Conservation (phyloP, 2,329 filamentous ascomycete genomes). For the Amauroascus verrucosus region DNA sequence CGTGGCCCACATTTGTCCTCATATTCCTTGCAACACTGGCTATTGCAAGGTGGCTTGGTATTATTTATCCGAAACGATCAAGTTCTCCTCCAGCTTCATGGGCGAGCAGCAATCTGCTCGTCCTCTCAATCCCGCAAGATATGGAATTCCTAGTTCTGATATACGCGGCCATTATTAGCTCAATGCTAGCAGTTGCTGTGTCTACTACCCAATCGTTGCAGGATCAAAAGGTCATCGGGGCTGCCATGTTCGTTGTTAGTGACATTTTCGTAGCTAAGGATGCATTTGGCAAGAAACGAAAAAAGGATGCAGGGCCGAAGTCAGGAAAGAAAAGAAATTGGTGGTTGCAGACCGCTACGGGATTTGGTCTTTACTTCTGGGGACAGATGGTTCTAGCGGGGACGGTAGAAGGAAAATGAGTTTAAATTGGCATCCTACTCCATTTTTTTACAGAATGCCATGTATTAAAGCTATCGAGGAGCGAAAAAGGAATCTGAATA, state of each 20-base stretch:
- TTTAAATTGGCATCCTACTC: neutral
- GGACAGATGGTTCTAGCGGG: conserved; percentile 24
- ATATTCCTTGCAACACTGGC: conserved; percentile 18
- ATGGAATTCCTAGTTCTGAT: conserved; percentile 22
- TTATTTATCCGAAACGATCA: conserved; percentile 20
- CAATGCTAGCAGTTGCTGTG: conserved; percentile 23
- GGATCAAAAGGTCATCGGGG: conserved; percentile 22
- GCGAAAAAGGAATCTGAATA: neutral
- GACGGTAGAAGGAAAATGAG: conserved; percentile 8
- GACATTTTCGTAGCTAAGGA: conserved; percentile 27
- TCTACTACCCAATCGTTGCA: conserved; percentile 17
- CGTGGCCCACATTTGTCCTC: conserved; percentile 15
- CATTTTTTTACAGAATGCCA: neutral
- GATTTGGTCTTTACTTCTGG: conserved; percentile 25
- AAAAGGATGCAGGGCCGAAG: conserved; percentile 1
- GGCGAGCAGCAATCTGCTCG: conserved; percentile 19
- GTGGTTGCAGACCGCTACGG: conserved; percentile 16
- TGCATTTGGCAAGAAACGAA: conserved; percentile 20
- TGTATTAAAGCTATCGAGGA: neutral
- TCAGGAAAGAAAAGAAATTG: conserved; percentile 10
- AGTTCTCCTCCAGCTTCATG: neutral
- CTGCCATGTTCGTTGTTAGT: conserved; percentile 25
- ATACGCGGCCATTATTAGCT: conserved; percentile 23
- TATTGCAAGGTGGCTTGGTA: conserved; percentile 21
- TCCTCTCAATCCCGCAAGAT: conserved; percentile 19